phyloP scores from a whole-genome alignment of 768 basidiomycete species.

The Mycena venus region DNA sequence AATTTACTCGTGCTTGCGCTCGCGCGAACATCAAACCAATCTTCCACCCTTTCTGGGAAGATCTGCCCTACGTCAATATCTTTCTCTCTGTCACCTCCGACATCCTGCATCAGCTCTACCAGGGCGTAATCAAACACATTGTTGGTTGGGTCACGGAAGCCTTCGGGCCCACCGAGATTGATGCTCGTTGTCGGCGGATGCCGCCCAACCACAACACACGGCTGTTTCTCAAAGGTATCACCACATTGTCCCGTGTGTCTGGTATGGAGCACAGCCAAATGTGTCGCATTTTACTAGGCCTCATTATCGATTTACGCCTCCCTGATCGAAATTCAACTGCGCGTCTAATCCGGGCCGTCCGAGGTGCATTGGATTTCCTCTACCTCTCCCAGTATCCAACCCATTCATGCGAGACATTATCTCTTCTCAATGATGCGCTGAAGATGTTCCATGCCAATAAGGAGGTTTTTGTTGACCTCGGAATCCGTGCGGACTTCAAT shows the following conservation, averaged over 20 bases:
- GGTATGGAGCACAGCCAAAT: conserved; percentile 13
- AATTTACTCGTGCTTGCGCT: conserved; percentile 14
- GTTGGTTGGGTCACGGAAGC: conserved; percentile 36
- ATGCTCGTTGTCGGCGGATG: conserved; percentile 38
- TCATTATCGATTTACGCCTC: conserved; percentile 2
- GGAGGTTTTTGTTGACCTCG: conserved; percentile 25
- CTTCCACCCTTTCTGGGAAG: no score
- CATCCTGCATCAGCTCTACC: conserved; percentile 50
- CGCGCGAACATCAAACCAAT: conserved; percentile 26
- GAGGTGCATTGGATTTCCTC: conserved; percentile 10
- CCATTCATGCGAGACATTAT: conserved; percentile 1
- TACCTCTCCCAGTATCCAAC: no score
- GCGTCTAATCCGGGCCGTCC: conserved; percentile 10
- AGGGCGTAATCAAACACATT: conserved; percentile 48
- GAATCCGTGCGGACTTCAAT: conserved; percentile 47
- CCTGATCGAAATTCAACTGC: not conserved
- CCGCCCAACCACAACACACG: conserved; percentile 45
- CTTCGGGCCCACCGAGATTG: conserved; percentile 30
- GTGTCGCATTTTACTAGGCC: conserved; percentile 9
- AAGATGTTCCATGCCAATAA: conserved; percentile 16
- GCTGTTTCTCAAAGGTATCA: conserved; percentile 10
- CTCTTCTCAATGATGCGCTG: not conserved
- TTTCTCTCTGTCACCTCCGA: conserved; percentile 46
- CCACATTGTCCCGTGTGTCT: conserved; percentile 4
- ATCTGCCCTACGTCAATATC: conserved; percentile 39